Evolutionary conservation across 768 basidiomycete genomes (phyloP).

Genomic region (Leccinum aurantiacum): DNA sequence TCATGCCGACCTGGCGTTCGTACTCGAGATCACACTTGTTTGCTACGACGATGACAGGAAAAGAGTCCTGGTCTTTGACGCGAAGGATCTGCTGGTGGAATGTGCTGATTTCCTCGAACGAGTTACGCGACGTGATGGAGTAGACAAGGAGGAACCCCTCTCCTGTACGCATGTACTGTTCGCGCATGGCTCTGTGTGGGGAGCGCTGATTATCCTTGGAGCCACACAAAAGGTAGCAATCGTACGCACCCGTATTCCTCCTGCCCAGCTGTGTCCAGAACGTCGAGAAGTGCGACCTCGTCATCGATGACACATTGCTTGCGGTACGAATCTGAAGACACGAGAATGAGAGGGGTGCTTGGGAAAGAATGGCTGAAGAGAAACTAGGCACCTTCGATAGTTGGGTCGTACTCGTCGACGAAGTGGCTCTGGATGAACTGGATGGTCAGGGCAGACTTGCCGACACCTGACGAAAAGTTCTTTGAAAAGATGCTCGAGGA

Average conservation of each 20-base stretch:
- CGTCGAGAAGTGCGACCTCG: conserved; percentile 96
- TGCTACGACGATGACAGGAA: conserved; percentile 96
- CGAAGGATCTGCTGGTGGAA: conserved; percentile 97
- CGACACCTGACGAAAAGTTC: conserved; percentile 34
- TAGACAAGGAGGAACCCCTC: conserved; percentile 98
- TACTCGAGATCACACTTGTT: conserved; percentile 97
- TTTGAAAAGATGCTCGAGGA: not conserved
- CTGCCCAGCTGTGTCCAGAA: conserved; percentile 96
- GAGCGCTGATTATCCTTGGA: conserved; percentile 3
- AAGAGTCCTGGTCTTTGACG: conserved; percentile 94
- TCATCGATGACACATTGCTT: conserved; percentile 98
- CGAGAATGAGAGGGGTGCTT: not conserved
- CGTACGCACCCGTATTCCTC: conserved; percentile 91
- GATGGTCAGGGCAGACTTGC: conserved; percentile 93
- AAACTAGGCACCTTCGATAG: conserved; percentile 73
- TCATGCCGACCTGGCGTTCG: conserved; percentile 94
- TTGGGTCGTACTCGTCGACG: conserved; percentile 92
- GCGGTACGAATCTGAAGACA: conserved; percentile 79
- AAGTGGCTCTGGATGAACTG: conserved; percentile 98
- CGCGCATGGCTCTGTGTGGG: conserved; percentile 84
- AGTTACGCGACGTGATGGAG: conserved; percentile 96
- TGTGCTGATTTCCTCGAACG: conserved; percentile 94
- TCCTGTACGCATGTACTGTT: conserved; percentile 98
- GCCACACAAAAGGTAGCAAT: conserved; percentile 2
- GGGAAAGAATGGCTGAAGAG: not conserved